Base-by-base conservation (phyloP, 305 asterid genomes). In the Rubia balearica region DNA sequence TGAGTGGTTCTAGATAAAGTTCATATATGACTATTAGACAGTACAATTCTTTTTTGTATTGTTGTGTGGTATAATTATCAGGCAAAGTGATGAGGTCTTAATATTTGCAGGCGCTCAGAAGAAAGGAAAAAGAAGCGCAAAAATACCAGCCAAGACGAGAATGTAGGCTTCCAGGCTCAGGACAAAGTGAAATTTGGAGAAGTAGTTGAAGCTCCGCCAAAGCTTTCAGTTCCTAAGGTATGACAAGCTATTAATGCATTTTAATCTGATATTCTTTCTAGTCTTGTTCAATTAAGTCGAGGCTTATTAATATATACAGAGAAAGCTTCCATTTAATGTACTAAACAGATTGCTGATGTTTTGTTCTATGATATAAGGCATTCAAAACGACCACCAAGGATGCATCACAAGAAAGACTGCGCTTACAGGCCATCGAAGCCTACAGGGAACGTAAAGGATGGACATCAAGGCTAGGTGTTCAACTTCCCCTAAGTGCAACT, bases 321-420 rank as follows among this genome's bases (percentile, higher is more conserved):
- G 10, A 9, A 53, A 33, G 10, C 8, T 48, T 36, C 51, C n/a
- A 38, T 30, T 46, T n/a, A 55, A 4, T 7, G 0, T 21, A 61
- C 45, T 56, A 24, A 19, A 33, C 36, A 2, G 7, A 22, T 13
- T 56, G 56, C 13, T 30, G 22, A 24, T 62, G 27, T 61, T 53
- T 72, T 61, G 67, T 16, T 75, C 62, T 73, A 16, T 71, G 11
- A 66, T 81, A 73, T 67, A 10, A 91, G 97, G 85, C 75, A 56
- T 83, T 76, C 73, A 91, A 88, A 21, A 51, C 6, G 89, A 74
- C 66, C 59, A 22, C 46, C 7, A 84, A 73, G 41, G 92, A 73
- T 75, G 98, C 97, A 77, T 94, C 96, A 16, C 84, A 87, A 71
- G 97, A 94, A 85, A 89, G 99, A 85, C 87, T 89, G 65, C 92